Evolutionary conservation across 2,329 filamentous ascomycete species (phyloP), one percentile per base, ranked within the genome.

Genomic region (Arthroderma uncinatum): DNA sequence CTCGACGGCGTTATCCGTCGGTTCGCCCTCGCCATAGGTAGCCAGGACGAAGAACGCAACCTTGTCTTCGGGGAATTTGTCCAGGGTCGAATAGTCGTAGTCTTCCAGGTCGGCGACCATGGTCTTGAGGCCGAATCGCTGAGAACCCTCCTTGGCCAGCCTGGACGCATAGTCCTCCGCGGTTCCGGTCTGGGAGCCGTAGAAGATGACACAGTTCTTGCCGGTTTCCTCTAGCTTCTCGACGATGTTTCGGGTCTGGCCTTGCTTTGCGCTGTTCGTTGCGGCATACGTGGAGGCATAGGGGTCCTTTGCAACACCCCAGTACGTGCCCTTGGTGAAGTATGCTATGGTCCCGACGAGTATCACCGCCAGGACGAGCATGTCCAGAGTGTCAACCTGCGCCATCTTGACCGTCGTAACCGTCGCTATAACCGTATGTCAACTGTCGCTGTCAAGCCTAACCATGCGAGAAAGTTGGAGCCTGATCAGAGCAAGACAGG

Each of bases 21-120:
- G 93, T 75, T 98, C 94, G 62, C 93, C 93, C 78, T 98, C 93
- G 63, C 93, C 93, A 67, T 98, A 98, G 36, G 94, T 98, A 55
- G 93, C 93, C 62, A 98, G 81, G 59, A 98, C 86, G 70, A 98
- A 98, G 77, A 98, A 87, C 66, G 86, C 88, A 55, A 98, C 74
- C 75, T 96, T 95, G 73, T 97, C 91, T 63, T 84, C 83, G 47
- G 92, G 88, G 65, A 97, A 83, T 57, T 83, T 78, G 72, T 98
- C 92, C 62, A 98, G 80, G 67, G 91, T 96, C 56, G 97, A 92
- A 68, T 85, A 96, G 70, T 98, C 93, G 74, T 95, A 98, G 65
- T 98, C 93, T 74, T 98, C 93, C 62, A 98, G 78, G 74, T 98
- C 93, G 56, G 92, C 93, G 14, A 95, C 90, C 91, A 98, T 97